phyloP scores from a whole-genome alignment of 1,284 basidiomycete genomes.

The Pseudozyma hubeiensis region DNA sequence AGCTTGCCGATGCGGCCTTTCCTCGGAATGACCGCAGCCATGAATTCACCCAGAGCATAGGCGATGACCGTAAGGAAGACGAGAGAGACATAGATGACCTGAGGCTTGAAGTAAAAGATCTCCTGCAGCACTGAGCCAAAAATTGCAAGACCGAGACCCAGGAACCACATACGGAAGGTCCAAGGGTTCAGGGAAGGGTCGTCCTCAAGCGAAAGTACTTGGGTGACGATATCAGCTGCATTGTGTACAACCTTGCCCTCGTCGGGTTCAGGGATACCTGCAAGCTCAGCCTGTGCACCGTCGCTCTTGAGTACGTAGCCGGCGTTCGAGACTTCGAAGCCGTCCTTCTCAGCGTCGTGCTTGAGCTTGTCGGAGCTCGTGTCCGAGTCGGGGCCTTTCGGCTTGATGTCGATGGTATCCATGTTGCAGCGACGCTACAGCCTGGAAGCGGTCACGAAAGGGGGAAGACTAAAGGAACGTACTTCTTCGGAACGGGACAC shows the following conservation, averaged over 20 bases:
- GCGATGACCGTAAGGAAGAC: conserved; percentile 37
- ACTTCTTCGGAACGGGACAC: too few relatives aligned
- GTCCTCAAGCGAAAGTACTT: conserved; percentile 28
- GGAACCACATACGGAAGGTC: conserved; percentile 38
- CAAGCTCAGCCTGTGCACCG: conserved; percentile 15
- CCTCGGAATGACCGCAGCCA: conserved; percentile 23
- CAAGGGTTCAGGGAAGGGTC: conserved; percentile 33
- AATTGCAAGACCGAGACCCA: conserved; percentile 27
- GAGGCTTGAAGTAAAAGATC: conserved; percentile 41
- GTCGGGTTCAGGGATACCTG: background rate
- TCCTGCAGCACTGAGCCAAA: conserved; percentile 29
- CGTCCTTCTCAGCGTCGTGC: conserved; percentile 23
- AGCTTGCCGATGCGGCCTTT: conserved; percentile 13
- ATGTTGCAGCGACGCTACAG: background rate
- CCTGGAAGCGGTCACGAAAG: too few relatives aligned
- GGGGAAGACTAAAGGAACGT: too few relatives aligned
- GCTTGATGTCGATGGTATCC: conserved; percentile 35
- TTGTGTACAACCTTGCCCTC: conserved; percentile 21
- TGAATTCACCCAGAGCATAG: conserved; percentile 25
- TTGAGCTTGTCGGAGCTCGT: conserved; percentile 41
- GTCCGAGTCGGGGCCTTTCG: conserved; percentile 16
- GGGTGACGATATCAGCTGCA: conserved; percentile 26
- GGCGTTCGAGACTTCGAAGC: conserved; percentile 22
- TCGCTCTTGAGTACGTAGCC: conserved; percentile 28
- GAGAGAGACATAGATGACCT: conserved; percentile 22